These are phyloP conservation scores for Cicer yamashitae DNA, from an alignment of 306 rosid genomes.

Conservation along the genomic window DNA sequence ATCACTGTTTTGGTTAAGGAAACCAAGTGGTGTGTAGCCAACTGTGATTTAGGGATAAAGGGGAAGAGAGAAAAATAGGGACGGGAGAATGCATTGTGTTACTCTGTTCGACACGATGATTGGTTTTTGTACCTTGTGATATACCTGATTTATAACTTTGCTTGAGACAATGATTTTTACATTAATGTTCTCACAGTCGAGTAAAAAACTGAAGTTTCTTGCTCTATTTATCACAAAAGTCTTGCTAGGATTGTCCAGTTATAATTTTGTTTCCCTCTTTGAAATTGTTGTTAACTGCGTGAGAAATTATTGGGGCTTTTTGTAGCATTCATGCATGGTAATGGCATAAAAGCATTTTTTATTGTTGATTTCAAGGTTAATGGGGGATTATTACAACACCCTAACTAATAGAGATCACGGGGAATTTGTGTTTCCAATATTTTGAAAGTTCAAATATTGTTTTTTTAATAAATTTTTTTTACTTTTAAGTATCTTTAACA, in stretches of 20 bases:
- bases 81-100: not conserved
- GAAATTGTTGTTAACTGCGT: not conserved
- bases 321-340: not conserved
- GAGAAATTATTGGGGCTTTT: not conserved
- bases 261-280: not conserved
- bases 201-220: constrained; percentile 39
- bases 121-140: constrained; percentile 44
- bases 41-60: constrained; percentile 33
- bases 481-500: too few relatives aligned
- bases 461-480: too few relatives aligned
- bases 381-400: not conserved
- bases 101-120: not conserved
- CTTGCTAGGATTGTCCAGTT: constrained; percentile 14
- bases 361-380: constrained; percentile 3
- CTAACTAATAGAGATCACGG: too few relatives aligned
- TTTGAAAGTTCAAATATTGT: too few relatives aligned
- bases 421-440: too few relatives aligned
- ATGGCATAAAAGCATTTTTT: not conserved
- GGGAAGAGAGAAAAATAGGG: not conserved
- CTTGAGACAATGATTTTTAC: constrained; percentile 42
- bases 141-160: constrained; percentile 32
- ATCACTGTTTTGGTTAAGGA: constrained; percentile 40
- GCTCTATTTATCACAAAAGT: not conserved
- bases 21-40: constrained; percentile 42
- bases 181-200: constrained; percentile 38